Evolutionary conservation across 73 alveolate genomes (phyloP).

Genomic region (Paramecium caudatum): DNA sequence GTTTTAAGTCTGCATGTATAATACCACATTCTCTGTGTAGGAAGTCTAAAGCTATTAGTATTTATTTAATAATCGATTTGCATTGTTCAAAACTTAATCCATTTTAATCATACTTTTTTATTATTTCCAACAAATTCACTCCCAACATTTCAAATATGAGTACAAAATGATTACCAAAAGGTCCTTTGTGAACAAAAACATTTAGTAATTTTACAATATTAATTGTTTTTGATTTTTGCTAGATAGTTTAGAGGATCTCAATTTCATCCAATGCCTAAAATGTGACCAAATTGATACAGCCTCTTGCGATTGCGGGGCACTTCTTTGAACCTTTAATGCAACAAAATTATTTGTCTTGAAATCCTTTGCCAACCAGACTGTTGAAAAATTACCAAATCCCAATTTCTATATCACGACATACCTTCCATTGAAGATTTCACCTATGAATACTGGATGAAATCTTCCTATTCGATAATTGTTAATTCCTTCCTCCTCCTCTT

Average conservation of each 20-base stretch:
- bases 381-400: constrained; percentile 90
- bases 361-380: constrained; percentile 89
- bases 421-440: constrained; percentile 74
- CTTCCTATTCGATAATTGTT: constrained; percentile 47
- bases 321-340: constrained; percentile 1
- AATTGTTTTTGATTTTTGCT: constrained; percentile 23
- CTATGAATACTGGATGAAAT: constrained; percentile 78
- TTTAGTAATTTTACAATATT: constrained; percentile 75
- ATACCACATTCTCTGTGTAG: constrained; percentile 80
- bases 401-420: constrained; percentile 65
- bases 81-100: constrained; percentile 77
- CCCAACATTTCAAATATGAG: constrained; percentile 88
- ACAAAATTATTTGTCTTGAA: constrained; percentile 62
- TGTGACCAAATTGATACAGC: not conserved
- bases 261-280: constrained; percentile 59
- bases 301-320: constrained; percentile 17
- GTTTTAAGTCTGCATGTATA: constrained; percentile 84
- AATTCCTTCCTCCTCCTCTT: constrained; percentile 6
- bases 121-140: constrained; percentile 81
- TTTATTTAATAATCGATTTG: constrained; percentile 73
- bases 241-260: constrained; percentile 18
- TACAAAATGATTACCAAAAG: constrained; percentile 83
- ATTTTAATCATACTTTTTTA: constrained; percentile 76
- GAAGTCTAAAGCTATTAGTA: constrained; percentile 81
- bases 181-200: constrained; percentile 81